phyloP scores from a whole-genome alignment of 805 yeast genomes.

The Kuraishia floccosa region DNA sequence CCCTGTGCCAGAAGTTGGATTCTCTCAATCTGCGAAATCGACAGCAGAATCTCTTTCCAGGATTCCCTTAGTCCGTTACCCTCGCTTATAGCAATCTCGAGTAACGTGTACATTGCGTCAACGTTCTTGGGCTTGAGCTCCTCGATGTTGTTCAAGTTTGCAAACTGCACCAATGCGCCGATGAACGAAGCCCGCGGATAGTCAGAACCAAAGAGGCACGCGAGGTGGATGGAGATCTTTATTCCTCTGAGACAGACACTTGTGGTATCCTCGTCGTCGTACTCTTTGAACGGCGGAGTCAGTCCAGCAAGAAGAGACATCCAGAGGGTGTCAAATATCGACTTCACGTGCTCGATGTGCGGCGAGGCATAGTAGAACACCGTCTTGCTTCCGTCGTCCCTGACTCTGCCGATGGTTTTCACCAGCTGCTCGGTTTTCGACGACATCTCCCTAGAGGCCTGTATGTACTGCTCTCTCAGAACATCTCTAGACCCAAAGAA shows the following conservation, averaged over 20 bases:
- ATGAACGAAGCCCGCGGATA: slow-evolving; percentile 84
- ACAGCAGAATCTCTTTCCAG: slow-evolving; percentile 76
- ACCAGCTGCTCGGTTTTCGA: slow-evolving; percentile 80
- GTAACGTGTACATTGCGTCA: slow-evolving; percentile 61
- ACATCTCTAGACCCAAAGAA: slow-evolving; percentile 62
- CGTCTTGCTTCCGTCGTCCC: slow-evolving; percentile 27
- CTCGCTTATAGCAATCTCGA: slow-evolving; percentile 69
- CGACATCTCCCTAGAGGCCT: slow-evolving; percentile 88
- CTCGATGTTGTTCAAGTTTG: slow-evolving; percentile 66
- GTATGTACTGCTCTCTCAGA: slow-evolving; percentile 75
- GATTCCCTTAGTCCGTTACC: slow-evolving; percentile 66
- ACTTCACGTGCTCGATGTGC: slow-evolving; percentile 81
- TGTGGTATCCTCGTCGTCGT: slow-evolving; percentile 63
- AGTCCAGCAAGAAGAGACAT: slow-evolving; percentile 93
- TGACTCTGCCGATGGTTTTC: slow-evolving; percentile 43
- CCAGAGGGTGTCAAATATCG: slow-evolving; percentile 92
- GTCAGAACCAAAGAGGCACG: slow-evolving; percentile 74
- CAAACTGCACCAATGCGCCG: slow-evolving; percentile 80
- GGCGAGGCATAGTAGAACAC: slow-evolving; percentile 67
- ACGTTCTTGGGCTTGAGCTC: slow-evolving; percentile 75
- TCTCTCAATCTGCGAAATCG: slow-evolving; percentile 87
- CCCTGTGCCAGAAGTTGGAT: slow-evolving; percentile 83
- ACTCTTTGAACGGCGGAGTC: slow-evolving; percentile 87
- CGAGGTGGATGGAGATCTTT: slow-evolving; percentile 67
- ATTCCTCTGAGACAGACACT: slow-evolving; percentile 76